These are phyloP conservation scores for Neurospora sp. DNA, from an alignment of 495 filamentous ascomycete species.

Conservation along the genomic window DNA sequence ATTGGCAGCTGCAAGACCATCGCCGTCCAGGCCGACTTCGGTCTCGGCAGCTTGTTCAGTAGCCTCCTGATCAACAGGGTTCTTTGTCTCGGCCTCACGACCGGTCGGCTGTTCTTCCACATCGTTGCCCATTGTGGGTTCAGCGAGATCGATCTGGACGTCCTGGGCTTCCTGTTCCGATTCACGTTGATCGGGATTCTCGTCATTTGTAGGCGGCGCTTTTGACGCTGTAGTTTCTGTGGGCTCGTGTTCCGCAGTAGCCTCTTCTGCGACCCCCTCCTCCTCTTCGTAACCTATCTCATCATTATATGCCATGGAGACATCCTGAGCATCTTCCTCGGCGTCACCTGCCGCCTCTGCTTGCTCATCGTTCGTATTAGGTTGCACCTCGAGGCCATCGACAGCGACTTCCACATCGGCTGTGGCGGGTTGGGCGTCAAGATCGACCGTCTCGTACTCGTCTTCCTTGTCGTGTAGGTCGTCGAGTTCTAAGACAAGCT, in stretches of 20 bases:
- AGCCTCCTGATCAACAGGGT: not conserved
- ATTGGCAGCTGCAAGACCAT: not conserved
- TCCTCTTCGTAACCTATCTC: slow-evolving; percentile 24
- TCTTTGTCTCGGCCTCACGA: not conserved
- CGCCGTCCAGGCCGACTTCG: not conserved
- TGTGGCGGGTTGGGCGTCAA: not conserved
- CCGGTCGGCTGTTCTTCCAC: not conserved
- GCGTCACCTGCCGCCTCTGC: slow-evolving; percentile 17
- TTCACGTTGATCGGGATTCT: not conserved
- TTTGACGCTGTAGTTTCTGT: not conserved
- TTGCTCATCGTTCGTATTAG: not conserved
- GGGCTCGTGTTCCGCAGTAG: not conserved
- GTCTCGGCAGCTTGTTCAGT: not conserved
- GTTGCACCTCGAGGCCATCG: slow-evolving; percentile 8
- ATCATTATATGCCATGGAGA: slow-evolving; percentile 14
- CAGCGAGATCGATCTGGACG: not conserved
- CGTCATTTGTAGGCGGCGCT: not conserved
- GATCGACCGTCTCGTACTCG: not conserved
- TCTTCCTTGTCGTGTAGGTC: slow-evolving; percentile 7
- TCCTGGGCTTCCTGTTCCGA: not conserved
- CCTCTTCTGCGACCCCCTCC: not conserved
- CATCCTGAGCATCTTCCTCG: slow-evolving; percentile 7
- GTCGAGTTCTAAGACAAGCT: slow-evolving; percentile 22
- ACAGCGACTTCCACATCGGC: slow-evolving; percentile 14
- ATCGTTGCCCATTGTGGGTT: slow-evolving; percentile 1